Evolutionary conservation across 1,284 basidiomycete species (phyloP).

Genomic region (Naganishia sp.): DNA sequence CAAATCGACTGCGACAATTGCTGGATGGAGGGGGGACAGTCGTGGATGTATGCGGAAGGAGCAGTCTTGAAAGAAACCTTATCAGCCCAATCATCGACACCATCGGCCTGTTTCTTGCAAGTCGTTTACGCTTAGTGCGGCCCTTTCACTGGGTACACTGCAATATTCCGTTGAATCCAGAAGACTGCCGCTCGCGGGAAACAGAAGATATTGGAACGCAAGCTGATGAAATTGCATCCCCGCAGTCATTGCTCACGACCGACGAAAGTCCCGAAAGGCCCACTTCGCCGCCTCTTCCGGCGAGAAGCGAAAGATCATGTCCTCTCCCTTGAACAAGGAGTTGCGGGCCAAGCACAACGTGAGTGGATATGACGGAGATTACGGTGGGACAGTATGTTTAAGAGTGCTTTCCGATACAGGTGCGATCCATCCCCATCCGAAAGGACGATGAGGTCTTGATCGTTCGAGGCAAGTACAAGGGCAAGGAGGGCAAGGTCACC

Average conservation of each 20-base stretch:
- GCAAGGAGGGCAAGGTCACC: constrained; percentile 95
- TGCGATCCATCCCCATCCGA: constrained; percentile 90
- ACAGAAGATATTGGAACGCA: background rate
- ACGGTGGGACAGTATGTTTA: no score
- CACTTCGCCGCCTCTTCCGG: constrained; percentile 93
- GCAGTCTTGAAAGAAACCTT: no score
- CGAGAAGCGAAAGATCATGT: constrained; percentile 96
- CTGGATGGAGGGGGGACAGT: no score
- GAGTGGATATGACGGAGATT: no score
- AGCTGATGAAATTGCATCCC: constrained; percentile 12
- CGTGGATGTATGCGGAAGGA: no score
- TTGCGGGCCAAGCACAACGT: constrained; percentile 91
- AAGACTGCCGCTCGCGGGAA: no score
- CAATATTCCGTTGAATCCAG: no score
- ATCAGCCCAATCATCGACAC: no score
- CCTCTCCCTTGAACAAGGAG: constrained; percentile 92
- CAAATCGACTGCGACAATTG: no score
- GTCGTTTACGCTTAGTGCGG: no score
- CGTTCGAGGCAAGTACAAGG: constrained; percentile 94
- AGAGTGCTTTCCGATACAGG: constrained; percentile 55
- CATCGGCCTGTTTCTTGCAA: no score
- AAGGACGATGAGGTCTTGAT: constrained; percentile 99
- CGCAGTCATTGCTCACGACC: constrained; percentile 54
- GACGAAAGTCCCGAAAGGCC: constrained; percentile 95
- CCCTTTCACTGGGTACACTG: no score